Evolutionary conservation across 805 yeast species (phyloP).

Genomic region (Saccharomyces mikatae): DNA sequence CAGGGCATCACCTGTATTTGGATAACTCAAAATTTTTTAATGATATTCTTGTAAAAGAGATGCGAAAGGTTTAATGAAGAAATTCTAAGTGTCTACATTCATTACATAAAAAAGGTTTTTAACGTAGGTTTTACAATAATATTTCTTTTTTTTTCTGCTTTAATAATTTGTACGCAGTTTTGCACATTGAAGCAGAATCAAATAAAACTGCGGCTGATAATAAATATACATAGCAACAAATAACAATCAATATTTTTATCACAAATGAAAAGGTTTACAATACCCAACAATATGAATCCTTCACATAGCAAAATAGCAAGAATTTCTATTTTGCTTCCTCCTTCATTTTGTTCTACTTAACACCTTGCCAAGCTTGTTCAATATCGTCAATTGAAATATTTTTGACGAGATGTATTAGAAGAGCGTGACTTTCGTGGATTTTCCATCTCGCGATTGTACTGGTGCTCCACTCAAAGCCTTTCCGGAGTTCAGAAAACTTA

Average conservation of each 20-base stretch:
- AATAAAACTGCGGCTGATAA: too few species aligned
- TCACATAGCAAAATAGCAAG: background rate
- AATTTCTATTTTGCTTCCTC: too few species aligned
- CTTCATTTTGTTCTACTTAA: background rate
- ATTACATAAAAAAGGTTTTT: background rate
- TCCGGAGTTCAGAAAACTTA: background rate
- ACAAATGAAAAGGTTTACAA: background rate
- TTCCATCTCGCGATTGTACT: background rate
- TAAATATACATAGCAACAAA: too few species aligned
- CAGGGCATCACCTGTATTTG: constrained; percentile 76
- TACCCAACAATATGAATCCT: background rate
- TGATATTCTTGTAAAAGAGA: constrained; percentile 40
- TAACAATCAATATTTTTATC: background rate
- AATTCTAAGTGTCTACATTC: background rate
- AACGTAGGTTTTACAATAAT: background rate
- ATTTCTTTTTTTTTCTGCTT: background rate
- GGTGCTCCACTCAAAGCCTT: background rate
- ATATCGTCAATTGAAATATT: background rate
- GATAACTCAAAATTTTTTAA: constrained; percentile 57
- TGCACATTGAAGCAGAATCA: too few species aligned
- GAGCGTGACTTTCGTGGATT: background rate
- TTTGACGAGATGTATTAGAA: background rate
- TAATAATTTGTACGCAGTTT: background rate
- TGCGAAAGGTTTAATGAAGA: constrained; percentile 28
- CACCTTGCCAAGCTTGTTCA: background rate